Conservation (phyloP, 73 alveolate species). For the Symbiodinium pilosum region DNA sequence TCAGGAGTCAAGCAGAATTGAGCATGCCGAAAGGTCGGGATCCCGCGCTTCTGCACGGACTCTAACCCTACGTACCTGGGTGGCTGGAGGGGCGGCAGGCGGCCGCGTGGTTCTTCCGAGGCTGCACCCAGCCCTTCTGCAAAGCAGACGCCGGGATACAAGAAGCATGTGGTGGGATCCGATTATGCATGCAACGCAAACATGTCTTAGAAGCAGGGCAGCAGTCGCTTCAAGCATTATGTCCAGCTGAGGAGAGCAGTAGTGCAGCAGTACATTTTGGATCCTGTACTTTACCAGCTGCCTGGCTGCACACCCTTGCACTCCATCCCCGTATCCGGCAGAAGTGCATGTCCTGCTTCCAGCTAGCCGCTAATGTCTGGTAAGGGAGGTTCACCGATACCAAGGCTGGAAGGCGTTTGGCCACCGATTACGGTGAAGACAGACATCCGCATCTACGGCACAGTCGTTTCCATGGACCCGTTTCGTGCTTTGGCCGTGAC, state of each 20-base stretch:
- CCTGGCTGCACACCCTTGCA: constrained; percentile 9
- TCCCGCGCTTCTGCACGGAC: constrained; percentile 66
- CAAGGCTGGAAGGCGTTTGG: constrained; percentile 74
- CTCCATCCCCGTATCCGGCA: too few species aligned
- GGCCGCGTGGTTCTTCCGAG: constrained; percentile 8
- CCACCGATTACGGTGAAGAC: constrained; percentile 92
- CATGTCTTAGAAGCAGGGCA: background rate
- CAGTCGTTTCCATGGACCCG: constrained; percentile 94
- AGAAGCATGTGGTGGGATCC: too few species aligned
- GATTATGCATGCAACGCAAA: background rate
- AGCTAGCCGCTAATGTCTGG: too few species aligned
- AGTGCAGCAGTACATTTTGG: constrained; percentile 86
- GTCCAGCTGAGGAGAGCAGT: constrained; percentile 68
- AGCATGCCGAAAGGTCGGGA: too few species aligned
- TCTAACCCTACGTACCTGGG: constrained; percentile 76
- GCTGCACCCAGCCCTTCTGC: constrained; percentile 46
- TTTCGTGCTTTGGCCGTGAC: constrained; percentile 14
- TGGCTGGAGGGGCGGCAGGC: constrained; percentile 69
- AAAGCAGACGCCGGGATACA: constrained; percentile 10
- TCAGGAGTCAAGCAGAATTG: too few species aligned
- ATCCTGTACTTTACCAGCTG: constrained; percentile 73
- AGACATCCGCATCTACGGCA: constrained; percentile 89
- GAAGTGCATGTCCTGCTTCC: too few species aligned
- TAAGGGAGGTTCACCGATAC: too few species aligned
- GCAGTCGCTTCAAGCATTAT: background rate